Evolutionary conservation across 176 grass and related monocot genomes (phyloP), one percentile per base, ranked within the genome.

Genomic region (Aegilops sharonensis): DNA sequence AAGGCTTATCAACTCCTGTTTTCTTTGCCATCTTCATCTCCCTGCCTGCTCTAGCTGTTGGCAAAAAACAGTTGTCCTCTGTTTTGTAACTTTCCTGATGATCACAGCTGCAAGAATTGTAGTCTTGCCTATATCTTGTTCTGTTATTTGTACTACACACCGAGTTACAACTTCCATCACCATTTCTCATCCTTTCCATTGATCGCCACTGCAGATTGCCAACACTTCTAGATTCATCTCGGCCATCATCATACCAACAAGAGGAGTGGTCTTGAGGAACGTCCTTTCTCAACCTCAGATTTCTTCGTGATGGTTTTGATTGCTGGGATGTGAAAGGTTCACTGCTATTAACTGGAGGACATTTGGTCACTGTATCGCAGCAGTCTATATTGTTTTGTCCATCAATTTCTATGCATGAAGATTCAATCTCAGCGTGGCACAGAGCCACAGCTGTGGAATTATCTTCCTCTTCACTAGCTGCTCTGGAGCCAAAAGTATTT

Each of bases 11-110:
- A 42, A 86, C 6, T 68, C 74, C 78, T 65, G 42, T 20, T 88
- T 88, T 90, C 79, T 77, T 90, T 88, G 75, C 74, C 69, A 94
- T 64, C 81, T 89, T 94, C 77, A 91, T 87, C 84, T 91, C 89
- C 68, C 87, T 91, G 36, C 81, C 81, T 70, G 87, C 87, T 87
- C 84, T 82, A 64, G 25, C 47, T 27, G 72, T 80, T 54, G 83
- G 70, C 29, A 34, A 47, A 42, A 83, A 90, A 77, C 65, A 78
- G 12, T 40, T 83, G 65, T 81, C 79, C 63, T 86, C 85, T 70
- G 30, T 64, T 77, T 68, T 75, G 61, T 84, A 89, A 78, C 84
- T 81, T 66, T 78, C 89, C 48, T 87, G 85, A 78, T 87, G 57
- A 24, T 62, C 85, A 43, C 88, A 92, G 65, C 92, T 91, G 74